A percentile compares a stretch with the other conserved stretches of the same genome.
Evolutionary conservation across 2,329 filamentous ascomycete genomes (phyloP).

Genomic region (Cryphonectria nitschkei): DNA sequence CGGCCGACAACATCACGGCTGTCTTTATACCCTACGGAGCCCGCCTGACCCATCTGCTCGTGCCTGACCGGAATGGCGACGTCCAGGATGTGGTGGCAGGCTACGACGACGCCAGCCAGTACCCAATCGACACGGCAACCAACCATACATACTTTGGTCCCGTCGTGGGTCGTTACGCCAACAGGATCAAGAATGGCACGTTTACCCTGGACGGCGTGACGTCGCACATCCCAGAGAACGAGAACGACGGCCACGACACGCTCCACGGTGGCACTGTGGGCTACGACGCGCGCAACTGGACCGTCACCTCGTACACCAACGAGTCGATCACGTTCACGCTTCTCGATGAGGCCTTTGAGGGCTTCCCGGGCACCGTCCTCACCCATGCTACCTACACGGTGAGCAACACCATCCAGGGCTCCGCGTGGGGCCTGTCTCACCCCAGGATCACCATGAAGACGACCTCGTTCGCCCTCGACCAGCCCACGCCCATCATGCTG

Average conservation of each 20-base stretch:
- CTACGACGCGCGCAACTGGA: constrained; percentile 23
- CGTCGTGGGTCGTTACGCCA: constrained; percentile 20
- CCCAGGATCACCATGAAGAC: constrained; percentile 23
- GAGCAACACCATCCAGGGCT: constrained; percentile 23
- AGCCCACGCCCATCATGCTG: constrained; percentile 26
- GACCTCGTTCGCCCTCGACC: constrained; percentile 22
- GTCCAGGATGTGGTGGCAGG: constrained; percentile 21
- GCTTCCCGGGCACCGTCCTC: constrained; percentile 21
- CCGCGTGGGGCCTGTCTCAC: constrained; percentile 17
- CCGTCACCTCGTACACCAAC: constrained; percentile 22
- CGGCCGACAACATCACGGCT: constrained; percentile 24
- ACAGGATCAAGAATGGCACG: constrained; percentile 24
- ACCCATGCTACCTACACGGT: constrained; percentile 21
- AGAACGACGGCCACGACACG: constrained; percentile 16
- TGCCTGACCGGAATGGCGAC: constrained; percentile 20
- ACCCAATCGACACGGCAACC: constrained; percentile 20
- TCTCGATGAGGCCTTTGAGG: constrained; percentile 18
- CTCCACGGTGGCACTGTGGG: constrained; percentile 22
- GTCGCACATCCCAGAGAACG: constrained; percentile 19
- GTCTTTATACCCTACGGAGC: constrained; percentile 23
- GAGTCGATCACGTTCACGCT: constrained; percentile 19
- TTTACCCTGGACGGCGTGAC: constrained; percentile 20
- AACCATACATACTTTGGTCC: constrained; percentile 23
- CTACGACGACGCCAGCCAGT: constrained; percentile 21
- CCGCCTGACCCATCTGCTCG: constrained; percentile 22